Conservation (phyloP, 2,329 filamentous ascomycete species). For the Nemania bipapillata region DNA sequence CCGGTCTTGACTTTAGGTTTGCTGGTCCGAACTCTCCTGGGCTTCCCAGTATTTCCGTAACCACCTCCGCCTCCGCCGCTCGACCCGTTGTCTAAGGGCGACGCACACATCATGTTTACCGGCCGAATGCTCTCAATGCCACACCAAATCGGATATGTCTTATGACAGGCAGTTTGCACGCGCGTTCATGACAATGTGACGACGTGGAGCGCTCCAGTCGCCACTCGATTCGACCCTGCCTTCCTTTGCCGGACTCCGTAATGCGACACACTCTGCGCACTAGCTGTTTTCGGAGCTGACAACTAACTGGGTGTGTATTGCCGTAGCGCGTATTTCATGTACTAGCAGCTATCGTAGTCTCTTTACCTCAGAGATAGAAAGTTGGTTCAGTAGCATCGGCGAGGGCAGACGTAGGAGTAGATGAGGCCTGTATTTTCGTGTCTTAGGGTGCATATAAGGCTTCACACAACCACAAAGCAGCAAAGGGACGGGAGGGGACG, state of each 20-base stretch:
- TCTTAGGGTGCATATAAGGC: slow-evolving; percentile 5
- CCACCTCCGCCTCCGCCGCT: slow-evolving; percentile 27
- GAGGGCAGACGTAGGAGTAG: slow-evolving; percentile 1
- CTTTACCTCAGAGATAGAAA: slow-evolving; percentile 6
- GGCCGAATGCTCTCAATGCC: slow-evolving; percentile 13
- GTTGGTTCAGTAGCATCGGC: slow-evolving; percentile 8
- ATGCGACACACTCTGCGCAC: slow-evolving; percentile 13
- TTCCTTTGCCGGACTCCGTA: slow-evolving; percentile 17
- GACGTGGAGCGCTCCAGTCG: slow-evolving; percentile 15
- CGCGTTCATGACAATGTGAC: slow-evolving; percentile 27
- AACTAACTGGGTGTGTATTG: slow-evolving; percentile 14
- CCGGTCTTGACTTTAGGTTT: slow-evolving; percentile 73
- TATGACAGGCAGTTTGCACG: slow-evolving; percentile 18
- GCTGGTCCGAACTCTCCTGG: slow-evolving; percentile 63
- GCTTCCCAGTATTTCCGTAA: slow-evolving; percentile 46
- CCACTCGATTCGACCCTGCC: slow-evolving; percentile 2
- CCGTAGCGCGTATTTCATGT: slow-evolving; percentile 1
- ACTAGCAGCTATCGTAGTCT: slow-evolving; percentile 8
- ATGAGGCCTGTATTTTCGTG: background rate
- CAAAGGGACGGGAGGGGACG: background rate
- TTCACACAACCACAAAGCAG: background rate
- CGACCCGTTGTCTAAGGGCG: slow-evolving; percentile 25
- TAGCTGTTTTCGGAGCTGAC: background rate
- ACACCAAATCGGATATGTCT: background rate
- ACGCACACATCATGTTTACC: slow-evolving; percentile 18